Percentiles rank a stretch among this genome's conserved stretches.
Conservation (phyloP, 768 basidiomycete species). For the Tulasnella sp. region DNA sequence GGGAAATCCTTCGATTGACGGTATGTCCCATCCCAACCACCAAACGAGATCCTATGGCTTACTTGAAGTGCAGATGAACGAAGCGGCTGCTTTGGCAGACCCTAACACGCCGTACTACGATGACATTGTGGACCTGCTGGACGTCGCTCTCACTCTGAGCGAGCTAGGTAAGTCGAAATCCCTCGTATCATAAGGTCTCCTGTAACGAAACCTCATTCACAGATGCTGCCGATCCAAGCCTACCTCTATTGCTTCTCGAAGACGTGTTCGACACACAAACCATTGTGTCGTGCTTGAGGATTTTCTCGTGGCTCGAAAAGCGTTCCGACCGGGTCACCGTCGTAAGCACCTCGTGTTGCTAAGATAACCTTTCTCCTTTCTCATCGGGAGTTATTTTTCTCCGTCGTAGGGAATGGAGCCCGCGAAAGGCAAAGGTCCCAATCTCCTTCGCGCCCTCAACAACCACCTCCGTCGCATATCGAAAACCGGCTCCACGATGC, state of each 20-base stretch:
- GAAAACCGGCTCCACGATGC: slow-evolving; percentile 72
- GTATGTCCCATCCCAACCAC: slow-evolving; percentile 33
- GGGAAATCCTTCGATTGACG: slow-evolving; percentile 59
- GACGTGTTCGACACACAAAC: slow-evolving; percentile 81
- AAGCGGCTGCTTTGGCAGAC: slow-evolving; percentile 51
- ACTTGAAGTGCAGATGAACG: slow-evolving; percentile 39
- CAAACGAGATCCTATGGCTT: background rate
- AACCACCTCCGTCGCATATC: slow-evolving; percentile 78
- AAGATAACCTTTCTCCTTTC: background rate
- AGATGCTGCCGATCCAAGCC: slow-evolving; percentile 70
- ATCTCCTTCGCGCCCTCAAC: slow-evolving; percentile 74
- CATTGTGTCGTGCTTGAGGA: slow-evolving; percentile 69
- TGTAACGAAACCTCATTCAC: background rate
- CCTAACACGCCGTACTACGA: slow-evolving; percentile 47
- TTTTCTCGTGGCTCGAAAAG: slow-evolving; percentile 80
- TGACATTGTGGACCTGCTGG: slow-evolving; percentile 48
- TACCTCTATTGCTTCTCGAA: slow-evolving; percentile 63
- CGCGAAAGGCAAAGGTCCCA: slow-evolving; percentile 78
- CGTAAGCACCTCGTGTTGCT: slow-evolving; percentile 12
- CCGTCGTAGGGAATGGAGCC: slow-evolving; percentile 51
- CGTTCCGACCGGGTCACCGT: slow-evolving; percentile 56
- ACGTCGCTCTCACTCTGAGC: slow-evolving; percentile 63
- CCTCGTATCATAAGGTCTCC: background rate
- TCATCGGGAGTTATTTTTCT: background rate
- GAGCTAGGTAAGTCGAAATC: slow-evolving; percentile 47